These are phyloP conservation scores for Marchantia polymorpha DNA, from an alignment of 225 moss, liverwort and hornwort genomes.

Conservation along the genomic window DNA sequence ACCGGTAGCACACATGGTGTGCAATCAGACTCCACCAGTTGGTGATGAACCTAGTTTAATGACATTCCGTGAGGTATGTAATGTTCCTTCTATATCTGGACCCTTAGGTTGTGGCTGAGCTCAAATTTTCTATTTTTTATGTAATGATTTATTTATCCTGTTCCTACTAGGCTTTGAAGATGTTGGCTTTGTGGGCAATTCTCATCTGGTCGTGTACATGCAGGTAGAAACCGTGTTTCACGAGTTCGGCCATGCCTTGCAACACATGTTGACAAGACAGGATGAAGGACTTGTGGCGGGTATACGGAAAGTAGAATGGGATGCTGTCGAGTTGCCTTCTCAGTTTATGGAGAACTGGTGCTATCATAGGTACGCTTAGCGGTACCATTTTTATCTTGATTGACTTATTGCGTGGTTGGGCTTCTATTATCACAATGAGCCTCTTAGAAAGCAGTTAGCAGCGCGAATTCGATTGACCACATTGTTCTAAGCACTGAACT, in stretches of 20 bases:
- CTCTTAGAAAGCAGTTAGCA: no score
- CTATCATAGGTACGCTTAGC: conserved; percentile 41
- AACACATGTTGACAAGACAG: conserved; percentile 60
- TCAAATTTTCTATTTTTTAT: not conserved
- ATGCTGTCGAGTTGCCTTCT: conserved; percentile 56
- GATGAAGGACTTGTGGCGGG: conserved; percentile 61
- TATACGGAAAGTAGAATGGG: conserved; percentile 58
- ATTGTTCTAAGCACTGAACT: no score
- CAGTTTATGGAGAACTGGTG: conserved; percentile 70
- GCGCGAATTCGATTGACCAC: no score
- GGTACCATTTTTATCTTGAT: not conserved
- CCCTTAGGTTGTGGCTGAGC: not conserved
- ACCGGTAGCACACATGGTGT: conserved; percentile 63
- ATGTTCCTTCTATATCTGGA: not conserved
- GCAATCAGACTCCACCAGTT: conserved; percentile 63
- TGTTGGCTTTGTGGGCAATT: not conserved
- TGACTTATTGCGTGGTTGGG: no score
- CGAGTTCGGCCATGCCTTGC: conserved; percentile 58
- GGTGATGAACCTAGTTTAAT: conserved; percentile 57
- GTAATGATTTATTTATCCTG: not conserved
- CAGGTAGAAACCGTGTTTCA: conserved; percentile 65
- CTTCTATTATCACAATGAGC: no score
- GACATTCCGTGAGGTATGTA: conserved; percentile 52
- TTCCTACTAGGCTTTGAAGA: not conserved
- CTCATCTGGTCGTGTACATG: not conserved